phyloP scores from a whole-genome alignment of 805 yeast genomes.

The Torulaspora indica region DNA sequence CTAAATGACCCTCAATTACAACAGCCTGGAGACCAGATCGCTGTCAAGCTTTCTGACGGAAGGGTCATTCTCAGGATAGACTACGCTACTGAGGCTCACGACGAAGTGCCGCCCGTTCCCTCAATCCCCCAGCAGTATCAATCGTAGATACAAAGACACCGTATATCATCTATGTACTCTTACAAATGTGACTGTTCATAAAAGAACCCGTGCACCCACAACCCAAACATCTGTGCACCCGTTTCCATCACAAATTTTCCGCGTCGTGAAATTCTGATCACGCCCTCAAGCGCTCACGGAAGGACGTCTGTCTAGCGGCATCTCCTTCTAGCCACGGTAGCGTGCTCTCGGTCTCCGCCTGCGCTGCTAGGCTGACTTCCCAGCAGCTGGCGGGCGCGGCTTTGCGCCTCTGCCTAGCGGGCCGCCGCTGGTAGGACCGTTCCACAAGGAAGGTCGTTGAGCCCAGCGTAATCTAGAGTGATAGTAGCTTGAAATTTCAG shows the following conservation, averaged over 20 bases:
- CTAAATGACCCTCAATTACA: constrained; percentile 43
- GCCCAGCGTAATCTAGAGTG: neutral
- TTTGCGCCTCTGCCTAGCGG: neutral
- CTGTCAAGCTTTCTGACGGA: constrained; percentile 32
- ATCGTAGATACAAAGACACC: neutral
- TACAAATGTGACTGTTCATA: neutral
- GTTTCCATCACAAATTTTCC: neutral
- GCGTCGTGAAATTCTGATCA: neutral
- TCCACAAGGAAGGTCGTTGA: neutral
- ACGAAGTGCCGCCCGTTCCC: constrained; percentile 13
- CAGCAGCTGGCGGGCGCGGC: neutral
- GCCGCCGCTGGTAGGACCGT: neutral
- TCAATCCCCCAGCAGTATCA: constrained; percentile 15
- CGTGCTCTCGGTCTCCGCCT: neutral
- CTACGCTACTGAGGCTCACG: constrained; percentile 20
- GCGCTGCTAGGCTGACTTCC: neutral
- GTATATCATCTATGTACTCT: neutral
- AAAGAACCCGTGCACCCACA: neutral
- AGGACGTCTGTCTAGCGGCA: neutral
- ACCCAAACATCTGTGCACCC: neutral
- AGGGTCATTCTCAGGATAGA: constrained; percentile 28
- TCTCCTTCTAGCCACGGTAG: neutral
- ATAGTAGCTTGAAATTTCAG: constrained; percentile 4
- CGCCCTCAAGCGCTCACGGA: too few species aligned
- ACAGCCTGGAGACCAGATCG: constrained; percentile 28